Base-by-base conservation (phyloP, 163 green algal genomes). In the Coccomyxa subellipsoidea region DNA sequence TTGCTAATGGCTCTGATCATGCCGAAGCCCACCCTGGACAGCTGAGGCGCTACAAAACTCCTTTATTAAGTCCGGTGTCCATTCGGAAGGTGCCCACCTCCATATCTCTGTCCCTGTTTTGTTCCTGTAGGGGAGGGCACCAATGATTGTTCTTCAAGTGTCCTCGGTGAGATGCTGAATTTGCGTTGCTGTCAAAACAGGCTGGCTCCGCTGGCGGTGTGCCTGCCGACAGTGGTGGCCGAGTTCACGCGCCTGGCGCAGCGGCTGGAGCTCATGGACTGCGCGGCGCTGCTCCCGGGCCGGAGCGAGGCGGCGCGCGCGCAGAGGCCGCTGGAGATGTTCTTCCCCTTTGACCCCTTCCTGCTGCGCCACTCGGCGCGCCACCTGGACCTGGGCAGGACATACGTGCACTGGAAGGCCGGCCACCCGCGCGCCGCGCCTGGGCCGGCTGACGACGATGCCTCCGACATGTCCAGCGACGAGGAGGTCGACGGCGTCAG, bases 301-400 rank as follows among this genome's bases (percentile, higher is more conserved):
- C 31, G 23, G 8, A 35, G 25, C 36, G 47, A 38, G 47, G 77
- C 77, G 2, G 15, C 34, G 8, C 73, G 75, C 0, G 29, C 18
- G 36, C 76, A 77, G 54, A 86, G 93, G 32, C 88, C 91, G 4
- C 87, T 97, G 79, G 93, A 97, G 86, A 93, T 96, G 86, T 98
- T 98, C 83, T 98, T 98, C 81, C 95, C 95, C 6, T 98, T 98
- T 81, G 95, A 98, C 81, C 95, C 95, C 9, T 98, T 97, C 89
- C 91, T 98, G 27, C 91, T 98, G 34, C 83, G 83, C 27, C 90
- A 92, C 76, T 97, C 93, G 5, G 80, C 81, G 70, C 70, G 40
- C 31, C 32, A 40, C 40, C 32, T 80, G 76, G 77, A 73, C 47
- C 18, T 70, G 31, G 29, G 40, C 69, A 21, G 29, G 4, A 79